Evolutionary conservation across 2,329 filamentous ascomycete genomes (phyloP).

Genomic region (Mollisiaceae sp.): DNA sequence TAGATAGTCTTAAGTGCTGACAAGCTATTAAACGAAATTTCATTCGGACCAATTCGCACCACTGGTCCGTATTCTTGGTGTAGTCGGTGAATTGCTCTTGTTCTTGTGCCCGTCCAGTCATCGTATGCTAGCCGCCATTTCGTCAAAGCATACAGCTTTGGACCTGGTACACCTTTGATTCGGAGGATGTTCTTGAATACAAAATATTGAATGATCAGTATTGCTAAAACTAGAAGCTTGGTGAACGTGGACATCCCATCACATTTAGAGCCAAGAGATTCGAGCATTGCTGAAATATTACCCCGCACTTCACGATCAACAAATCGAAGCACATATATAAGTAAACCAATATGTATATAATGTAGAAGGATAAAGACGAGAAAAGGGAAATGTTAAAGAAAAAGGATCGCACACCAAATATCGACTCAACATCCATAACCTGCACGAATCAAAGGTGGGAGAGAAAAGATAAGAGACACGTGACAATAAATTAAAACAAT

Average conservation of each 20-base stretch:
- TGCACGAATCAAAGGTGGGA: conserved; percentile 7
- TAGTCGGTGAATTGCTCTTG: conserved; percentile 26
- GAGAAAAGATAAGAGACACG: background rate
- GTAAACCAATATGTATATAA: no score
- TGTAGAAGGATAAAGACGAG: background rate
- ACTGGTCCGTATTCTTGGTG: conserved; percentile 31
- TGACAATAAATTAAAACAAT: background rate
- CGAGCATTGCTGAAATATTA: conserved; percentile 5
- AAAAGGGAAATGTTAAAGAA: background rate
- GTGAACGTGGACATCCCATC: background rate
- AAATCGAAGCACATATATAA: background rate
- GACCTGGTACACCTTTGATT: conserved; percentile 27
- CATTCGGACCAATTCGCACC: conserved; percentile 41
- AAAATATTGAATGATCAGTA: background rate
- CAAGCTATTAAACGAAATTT: conserved; percentile 44
- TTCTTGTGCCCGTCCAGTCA: conserved; percentile 28
- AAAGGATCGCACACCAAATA: background rate
- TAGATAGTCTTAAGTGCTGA: conserved; percentile 58
- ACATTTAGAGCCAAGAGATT: background rate
- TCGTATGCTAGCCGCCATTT: conserved; percentile 31
- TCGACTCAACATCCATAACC: background rate
- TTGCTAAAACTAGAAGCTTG: conserved; percentile 9
- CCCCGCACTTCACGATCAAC: background rate
- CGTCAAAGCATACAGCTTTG: conserved; percentile 27
- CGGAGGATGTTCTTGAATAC: conserved; percentile 15